Percentiles rank a stretch among this genome's conserved stretches.
phyloP scores from a whole-genome alignment of 176 grass and related monocot genomes.

The Pontederia paniculata region DNA sequence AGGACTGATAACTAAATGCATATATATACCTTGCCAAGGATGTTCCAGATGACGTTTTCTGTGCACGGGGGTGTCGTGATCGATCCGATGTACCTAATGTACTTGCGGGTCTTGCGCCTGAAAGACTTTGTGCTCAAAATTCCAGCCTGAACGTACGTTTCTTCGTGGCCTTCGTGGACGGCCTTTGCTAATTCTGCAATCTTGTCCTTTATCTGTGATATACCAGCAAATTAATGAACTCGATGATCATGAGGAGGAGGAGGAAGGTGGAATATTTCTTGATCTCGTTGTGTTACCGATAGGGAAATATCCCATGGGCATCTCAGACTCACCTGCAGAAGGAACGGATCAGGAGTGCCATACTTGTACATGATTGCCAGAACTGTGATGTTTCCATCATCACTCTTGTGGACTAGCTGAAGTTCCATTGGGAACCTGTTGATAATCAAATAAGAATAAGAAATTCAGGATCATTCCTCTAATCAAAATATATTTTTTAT shows the following conservation, averaged over 20 bases:
- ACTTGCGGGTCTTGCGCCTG: conserved; percentile 34
- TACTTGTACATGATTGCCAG: conserved; percentile 41
- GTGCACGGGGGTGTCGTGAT: conserved; percentile 73
- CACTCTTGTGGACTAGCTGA: conserved; percentile 45
- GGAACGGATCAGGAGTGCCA: conserved; percentile 42
- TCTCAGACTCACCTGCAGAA: conserved; percentile 35
- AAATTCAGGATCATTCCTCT: no score
- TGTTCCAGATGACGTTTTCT: conserved; percentile 57
- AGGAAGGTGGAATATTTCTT: neutral
- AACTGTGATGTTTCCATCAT: conserved; percentile 23
- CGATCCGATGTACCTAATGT: conserved; percentile 58
- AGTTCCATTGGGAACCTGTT: conserved; percentile 43
- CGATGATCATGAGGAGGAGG: neutral
- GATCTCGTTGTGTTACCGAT: neutral
- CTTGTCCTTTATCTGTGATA: conserved; percentile 21
- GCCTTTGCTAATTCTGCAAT: conserved; percentile 10
- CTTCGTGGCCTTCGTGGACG: conserved; percentile 20
- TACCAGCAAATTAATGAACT: neutral
- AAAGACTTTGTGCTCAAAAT: conserved; percentile 25
- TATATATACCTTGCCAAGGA: conserved; percentile 13
- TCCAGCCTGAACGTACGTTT: neutral
- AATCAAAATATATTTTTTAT: no score
- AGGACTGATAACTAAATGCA: no score
- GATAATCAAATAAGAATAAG: no score
- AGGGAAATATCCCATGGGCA: no score